These are phyloP conservation scores for Rhizophora apiculata DNA, from an alignment of 345 rosid species.

Conservation along the genomic window DNA sequence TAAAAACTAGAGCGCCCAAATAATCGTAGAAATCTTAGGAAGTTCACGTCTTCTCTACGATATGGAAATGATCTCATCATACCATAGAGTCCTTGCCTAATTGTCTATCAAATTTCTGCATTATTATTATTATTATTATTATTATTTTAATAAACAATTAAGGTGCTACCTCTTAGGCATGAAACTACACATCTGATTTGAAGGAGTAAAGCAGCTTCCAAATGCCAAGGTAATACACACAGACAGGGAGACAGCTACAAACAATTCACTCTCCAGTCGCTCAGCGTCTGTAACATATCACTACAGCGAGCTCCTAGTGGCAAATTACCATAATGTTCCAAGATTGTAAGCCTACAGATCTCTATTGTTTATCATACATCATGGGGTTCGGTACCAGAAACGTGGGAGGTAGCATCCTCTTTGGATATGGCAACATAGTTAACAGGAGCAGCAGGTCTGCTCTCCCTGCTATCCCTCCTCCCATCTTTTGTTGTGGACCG, in stretches of 20 bases:
- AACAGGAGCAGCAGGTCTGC: slow-evolving; percentile 56
- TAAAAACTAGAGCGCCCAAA: too few relatives aligned
- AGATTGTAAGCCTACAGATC: slow-evolving; percentile 23
- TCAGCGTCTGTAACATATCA: too few relatives aligned
- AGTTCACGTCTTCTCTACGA: too few relatives aligned
- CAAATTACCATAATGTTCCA: slow-evolving; percentile 22
- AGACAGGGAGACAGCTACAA: slow-evolving; percentile 24
- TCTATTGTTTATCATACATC: slow-evolving; percentile 18
- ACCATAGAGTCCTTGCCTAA: too few relatives aligned
- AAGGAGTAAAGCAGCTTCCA: slow-evolving; percentile 8
- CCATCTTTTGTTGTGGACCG: slow-evolving; percentile 62
- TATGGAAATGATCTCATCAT: too few relatives aligned
- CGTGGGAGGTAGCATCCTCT: slow-evolving; percentile 64
- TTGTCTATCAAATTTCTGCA: too few relatives aligned
- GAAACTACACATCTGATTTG: neutral
- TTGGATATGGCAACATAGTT: slow-evolving; percentile 67
- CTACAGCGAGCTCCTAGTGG: slow-evolving; percentile 27
- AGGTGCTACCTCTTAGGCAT: neutral
- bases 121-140: too few relatives aligned
- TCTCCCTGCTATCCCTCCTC: slow-evolving; percentile 53
- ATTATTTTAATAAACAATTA: too few relatives aligned
- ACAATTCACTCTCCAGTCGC: slow-evolving; percentile 21
- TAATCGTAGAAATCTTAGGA: too few relatives aligned
- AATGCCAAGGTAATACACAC: slow-evolving; percentile 20
- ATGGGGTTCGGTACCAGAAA: slow-evolving; percentile 71